Base-by-base conservation (phyloP, 371 early-diverging fungal genomes). In the Actinomortierella ambigua region DNA sequence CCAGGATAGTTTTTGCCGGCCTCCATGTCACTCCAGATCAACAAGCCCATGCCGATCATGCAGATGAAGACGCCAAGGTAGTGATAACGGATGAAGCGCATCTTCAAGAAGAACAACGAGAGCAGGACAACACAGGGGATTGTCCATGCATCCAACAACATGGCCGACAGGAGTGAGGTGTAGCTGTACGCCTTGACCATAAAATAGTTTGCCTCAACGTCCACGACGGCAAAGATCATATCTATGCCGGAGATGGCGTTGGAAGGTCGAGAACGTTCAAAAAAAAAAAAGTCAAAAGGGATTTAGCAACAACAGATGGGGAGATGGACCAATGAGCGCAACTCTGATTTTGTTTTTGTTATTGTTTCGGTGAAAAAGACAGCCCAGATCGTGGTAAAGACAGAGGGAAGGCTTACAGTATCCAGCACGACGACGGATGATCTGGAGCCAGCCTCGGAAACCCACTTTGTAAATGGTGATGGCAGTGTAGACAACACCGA, bases 201-300 rank as follows among this genome's bases (percentile, higher is more conserved):
- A 71, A 92, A 85, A 63, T 86, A 92, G 59, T 92, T 92, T 69
- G 86, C 93, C 65, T 92, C 91, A 5, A 92, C 90, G 67, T 92
- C 93, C 18, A 87, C 82, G 15, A 86, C 57, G 0, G 87, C 88
- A 59, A 91, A 66, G 9, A 90, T 40, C 20, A 88, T 64, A 65
- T 90, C 79, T 69, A 66, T 22, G 23, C 1, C 43, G 3, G 41
- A 43, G 23, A 41, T 1, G 28, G 27, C 8, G 3, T 17, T 26
- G 27, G 27, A 50, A 34, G 15, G 24, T 8, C 14, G 27, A 54
- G 28, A 62, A 55, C 28, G 20, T 59, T 9, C 6, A 22, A 53
- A 22, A 53, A 22, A 53, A 24, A 28, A 23, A 53, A 22, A 53
- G 22, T 34, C n/a, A n/a, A n/a, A n/a, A n/a, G n/a, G n/a, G n/a